Conservation (phyloP, 106 monocot species). For the Amphibolis antarctica region DNA sequence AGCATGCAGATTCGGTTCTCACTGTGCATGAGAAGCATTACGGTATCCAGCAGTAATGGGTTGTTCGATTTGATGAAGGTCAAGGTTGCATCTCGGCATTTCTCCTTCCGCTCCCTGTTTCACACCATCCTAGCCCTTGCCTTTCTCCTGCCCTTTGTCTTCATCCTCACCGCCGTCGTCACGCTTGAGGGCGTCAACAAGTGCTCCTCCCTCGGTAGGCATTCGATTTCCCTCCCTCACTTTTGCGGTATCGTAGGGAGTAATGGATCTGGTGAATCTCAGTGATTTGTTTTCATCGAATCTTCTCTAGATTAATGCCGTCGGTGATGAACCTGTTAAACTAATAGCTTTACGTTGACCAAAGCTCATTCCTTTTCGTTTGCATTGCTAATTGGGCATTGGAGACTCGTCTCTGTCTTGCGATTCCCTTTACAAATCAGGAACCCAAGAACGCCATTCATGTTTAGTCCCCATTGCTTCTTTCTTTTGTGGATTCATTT, state of each 20-base stretch:
- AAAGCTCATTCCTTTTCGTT: too few species aligned
- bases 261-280: background rate
- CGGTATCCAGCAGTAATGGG: slow-evolving; percentile 65
- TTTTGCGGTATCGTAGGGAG: background rate
- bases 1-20: slow-evolving; percentile 94
- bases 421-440: too few species aligned
- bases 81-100: slow-evolving; percentile 28
- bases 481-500: too few species aligned
- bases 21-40: slow-evolving; percentile 89
- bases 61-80: slow-evolving; percentile 81
- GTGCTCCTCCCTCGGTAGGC: slow-evolving; percentile 60
- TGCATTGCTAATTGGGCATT: too few species aligned
- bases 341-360: too few species aligned
- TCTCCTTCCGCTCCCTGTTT: slow-evolving; percentile 18
- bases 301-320: background rate
- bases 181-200: slow-evolving; percentile 59
- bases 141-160: slow-evolving; percentile 65
- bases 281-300: background rate
- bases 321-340: too few species aligned
- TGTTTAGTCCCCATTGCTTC: too few species aligned
- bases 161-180: slow-evolving; percentile 67
- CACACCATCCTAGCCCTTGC: slow-evolving; percentile 38
- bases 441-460: too few species aligned
- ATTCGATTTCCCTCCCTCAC: background rate
- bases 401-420: too few species aligned